A percentile compares a stretch with the other conserved stretches of the same genome.
Evolutionary conservation across 202 grass and related monocot species (phyloP).

Genomic region (Carex arenaria): DNA sequence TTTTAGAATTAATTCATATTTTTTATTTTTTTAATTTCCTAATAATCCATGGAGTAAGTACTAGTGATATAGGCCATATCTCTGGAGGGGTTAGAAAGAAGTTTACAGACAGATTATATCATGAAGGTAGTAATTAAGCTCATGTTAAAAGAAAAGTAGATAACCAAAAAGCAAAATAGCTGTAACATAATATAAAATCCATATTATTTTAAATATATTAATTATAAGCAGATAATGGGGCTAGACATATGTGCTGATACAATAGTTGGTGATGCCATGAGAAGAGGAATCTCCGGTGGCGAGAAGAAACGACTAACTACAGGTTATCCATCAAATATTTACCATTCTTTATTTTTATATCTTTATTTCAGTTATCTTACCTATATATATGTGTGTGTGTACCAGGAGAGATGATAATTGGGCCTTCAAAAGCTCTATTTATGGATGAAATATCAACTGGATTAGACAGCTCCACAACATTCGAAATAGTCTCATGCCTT

Average conservation of each 20-base stretch:
- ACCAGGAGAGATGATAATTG: slow-evolving; percentile 90
- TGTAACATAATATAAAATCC: not conserved
- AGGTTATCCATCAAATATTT: slow-evolving; percentile 32
- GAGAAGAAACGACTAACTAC: slow-evolving; percentile 91
- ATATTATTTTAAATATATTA: not conserved
- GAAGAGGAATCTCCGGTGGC: slow-evolving; percentile 83
- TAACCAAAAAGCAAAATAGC: not conserved
- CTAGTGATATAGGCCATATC: slow-evolving; percentile 49
- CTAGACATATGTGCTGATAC: slow-evolving; percentile 69
- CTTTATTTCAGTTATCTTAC: not conserved
- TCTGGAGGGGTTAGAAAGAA: slow-evolving; percentile 66
- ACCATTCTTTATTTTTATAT: not conserved
- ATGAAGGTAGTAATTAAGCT: slow-evolving; percentile 49
- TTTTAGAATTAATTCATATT: not conserved
- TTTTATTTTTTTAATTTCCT: not conserved
- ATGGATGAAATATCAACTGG: slow-evolving; percentile 98
- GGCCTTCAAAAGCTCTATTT: slow-evolving; percentile 75
- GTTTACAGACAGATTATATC: slow-evolving; percentile 83
- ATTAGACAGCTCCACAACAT: slow-evolving; percentile 80
- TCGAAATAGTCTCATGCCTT: slow-evolving; percentile 75
- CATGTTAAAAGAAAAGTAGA: not conserved
- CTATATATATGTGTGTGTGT: too few relatives aligned
- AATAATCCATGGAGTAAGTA: not conserved
- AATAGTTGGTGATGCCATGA: slow-evolving; percentile 73
- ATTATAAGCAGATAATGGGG: slow-evolving; percentile 68